phyloP scores from a whole-genome alignment of 495 filamentous ascomycete genomes.

The Viridothelium virens region DNA sequence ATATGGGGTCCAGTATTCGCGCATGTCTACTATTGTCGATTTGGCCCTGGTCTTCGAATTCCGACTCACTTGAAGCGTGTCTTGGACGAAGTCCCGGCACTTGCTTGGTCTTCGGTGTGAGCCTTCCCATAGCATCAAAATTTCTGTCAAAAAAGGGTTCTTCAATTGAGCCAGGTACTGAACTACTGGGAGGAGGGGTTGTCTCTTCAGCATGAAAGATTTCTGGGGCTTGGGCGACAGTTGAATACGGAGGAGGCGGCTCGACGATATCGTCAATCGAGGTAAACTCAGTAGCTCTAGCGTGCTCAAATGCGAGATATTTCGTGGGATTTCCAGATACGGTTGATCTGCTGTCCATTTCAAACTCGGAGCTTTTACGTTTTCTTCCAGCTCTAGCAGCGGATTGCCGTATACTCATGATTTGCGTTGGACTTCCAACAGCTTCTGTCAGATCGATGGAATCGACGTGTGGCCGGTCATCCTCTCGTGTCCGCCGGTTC shows the following conservation, averaged over 20 bases:
- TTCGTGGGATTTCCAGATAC: not conserved
- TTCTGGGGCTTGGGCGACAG: slow-evolving; percentile 12
- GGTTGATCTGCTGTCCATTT: slow-evolving; percentile 35
- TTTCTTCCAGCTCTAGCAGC: slow-evolving; percentile 53
- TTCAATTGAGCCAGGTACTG: slow-evolving; percentile 22
- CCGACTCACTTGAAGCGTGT: too few species aligned
- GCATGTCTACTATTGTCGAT: not conserved
- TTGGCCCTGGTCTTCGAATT: not conserved
- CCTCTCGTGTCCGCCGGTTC: not conserved
- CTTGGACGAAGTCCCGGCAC: not conserved
- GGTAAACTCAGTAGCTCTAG: slow-evolving; percentile 18
- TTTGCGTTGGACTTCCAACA: not conserved
- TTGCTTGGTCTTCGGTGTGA: slow-evolving; percentile 1
- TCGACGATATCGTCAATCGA: slow-evolving; percentile 23
- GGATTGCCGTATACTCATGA: not conserved
- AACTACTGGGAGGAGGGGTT: slow-evolving; percentile 23
- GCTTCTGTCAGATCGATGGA: slow-evolving; percentile 67
- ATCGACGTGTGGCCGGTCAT: slow-evolving; percentile 39
- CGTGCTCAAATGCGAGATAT: not conserved
- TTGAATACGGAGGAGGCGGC: slow-evolving; percentile 30
- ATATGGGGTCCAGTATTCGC: not conserved
- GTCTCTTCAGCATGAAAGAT: not conserved
- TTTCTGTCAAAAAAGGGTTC: not conserved
- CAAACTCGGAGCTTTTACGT: slow-evolving; percentile 65
- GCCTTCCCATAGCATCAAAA: not conserved